Percentiles rank a stretch among this genome's conserved stretches.
Conservation (phyloP, 1,284 basidiomycete genomes). For the Ustilago sp. region DNA sequence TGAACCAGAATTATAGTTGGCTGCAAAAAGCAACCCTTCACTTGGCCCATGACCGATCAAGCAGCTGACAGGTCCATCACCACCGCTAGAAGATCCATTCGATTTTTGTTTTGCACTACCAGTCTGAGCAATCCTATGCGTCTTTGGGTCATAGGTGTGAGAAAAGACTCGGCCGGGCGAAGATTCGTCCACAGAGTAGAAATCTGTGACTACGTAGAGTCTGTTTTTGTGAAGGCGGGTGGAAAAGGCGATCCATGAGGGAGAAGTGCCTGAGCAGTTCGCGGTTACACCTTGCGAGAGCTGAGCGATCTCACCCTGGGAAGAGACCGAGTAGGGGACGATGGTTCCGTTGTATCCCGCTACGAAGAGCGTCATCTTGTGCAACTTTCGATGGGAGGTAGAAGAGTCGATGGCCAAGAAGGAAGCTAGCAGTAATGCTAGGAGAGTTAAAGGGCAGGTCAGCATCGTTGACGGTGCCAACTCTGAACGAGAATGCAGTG, state of each 20-base stretch:
- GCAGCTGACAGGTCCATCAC: slow-evolving; percentile 35
- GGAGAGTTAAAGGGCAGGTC: not conserved
- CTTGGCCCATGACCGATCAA: slow-evolving; percentile 33
- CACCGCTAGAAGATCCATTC: slow-evolving; percentile 28
- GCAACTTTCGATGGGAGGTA: not conserved
- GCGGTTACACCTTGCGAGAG: slow-evolving; percentile 15
- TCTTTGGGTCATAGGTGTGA: slow-evolving; percentile 19
- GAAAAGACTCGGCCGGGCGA: slow-evolving; percentile 34
- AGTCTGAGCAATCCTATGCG: slow-evolving; percentile 12
- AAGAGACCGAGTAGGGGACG: slow-evolving; percentile 28
- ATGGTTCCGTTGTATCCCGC: slow-evolving; percentile 43
- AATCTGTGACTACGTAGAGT: slow-evolving; percentile 9
- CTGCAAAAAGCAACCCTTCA: slow-evolving; percentile 30
- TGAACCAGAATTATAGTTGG: slow-evolving; percentile 51
- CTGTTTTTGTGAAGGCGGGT: not conserved
- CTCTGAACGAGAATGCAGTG: not conserved
- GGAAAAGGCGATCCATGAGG: slow-evolving; percentile 37
- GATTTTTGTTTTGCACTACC: slow-evolving; percentile 6
- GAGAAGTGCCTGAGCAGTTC: slow-evolving; percentile 26
- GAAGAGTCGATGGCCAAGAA: not conserved
- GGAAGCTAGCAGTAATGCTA: not conserved
- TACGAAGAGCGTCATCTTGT: slow-evolving; percentile 33
- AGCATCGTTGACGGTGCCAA: not conserved
- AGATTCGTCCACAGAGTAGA: slow-evolving; percentile 38
- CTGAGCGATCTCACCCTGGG: not conserved